A percentile compares a stretch with the other conserved stretches of the same genome.
phyloP scores from a whole-genome alignment of 148 eudicot species.

The Amaranthus cruentus region DNA sequence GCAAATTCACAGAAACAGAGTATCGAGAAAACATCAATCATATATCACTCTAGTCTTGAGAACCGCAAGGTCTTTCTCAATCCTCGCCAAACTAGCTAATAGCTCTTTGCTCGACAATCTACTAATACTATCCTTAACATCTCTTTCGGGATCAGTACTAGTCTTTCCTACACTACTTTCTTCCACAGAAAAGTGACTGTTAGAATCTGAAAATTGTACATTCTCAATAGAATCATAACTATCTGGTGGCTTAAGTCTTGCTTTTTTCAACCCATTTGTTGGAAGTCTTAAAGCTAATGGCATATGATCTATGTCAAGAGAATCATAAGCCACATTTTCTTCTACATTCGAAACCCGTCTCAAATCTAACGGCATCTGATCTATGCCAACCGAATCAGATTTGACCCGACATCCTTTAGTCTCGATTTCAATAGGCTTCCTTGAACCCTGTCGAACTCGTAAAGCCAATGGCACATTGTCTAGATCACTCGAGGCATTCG shows the following conservation, averaged over 20 bases:
- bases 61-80: slow-evolving; percentile 16
- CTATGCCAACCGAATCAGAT: background rate
- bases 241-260: slow-evolving; percentile 5
- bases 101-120: background rate
- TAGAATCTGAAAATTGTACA: slow-evolving; percentile 5
- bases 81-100: slow-evolving; percentile 12
- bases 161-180: slow-evolving; percentile 1
- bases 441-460: background rate
- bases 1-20: too few species aligned
- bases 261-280: background rate
- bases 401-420: background rate
- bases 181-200: slow-evolving; percentile 8
- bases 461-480: slow-evolving; percentile 22
- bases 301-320: slow-evolving; percentile 15
- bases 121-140: background rate
- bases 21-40: too few species aligned
- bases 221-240: slow-evolving; percentile 14
- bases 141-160: background rate
- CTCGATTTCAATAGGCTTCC: background rate
- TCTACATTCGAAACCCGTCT: background rate
- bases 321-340: background rate
- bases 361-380: too few species aligned
- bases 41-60: background rate
- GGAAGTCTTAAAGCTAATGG: slow-evolving; percentile 22
- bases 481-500: background rate